Evolutionary conservation across 805 yeast genomes (phyloP).

Genomic region (Ogataea saltuana): DNA sequence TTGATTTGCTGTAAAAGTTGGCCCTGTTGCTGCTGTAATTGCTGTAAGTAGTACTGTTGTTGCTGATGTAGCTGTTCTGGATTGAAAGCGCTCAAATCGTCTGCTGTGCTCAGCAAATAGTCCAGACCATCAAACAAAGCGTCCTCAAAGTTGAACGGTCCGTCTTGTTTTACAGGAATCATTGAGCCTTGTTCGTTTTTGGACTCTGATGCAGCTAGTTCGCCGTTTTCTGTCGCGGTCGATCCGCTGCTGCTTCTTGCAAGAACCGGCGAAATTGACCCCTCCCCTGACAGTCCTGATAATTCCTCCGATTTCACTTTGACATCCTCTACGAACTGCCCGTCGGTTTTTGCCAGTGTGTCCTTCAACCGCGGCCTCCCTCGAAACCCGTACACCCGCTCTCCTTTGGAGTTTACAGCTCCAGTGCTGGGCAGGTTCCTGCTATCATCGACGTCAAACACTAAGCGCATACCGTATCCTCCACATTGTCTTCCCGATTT

Average conservation of each 20-base stretch:
- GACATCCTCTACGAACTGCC: not conserved
- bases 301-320: too few species aligned
- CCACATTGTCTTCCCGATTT: conserved; percentile 47
- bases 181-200: too few species aligned
- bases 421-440: conserved; percentile 29
- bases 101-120: conserved; percentile 30
- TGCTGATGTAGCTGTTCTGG: conserved; percentile 20
- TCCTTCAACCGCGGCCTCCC: conserved; percentile 44
- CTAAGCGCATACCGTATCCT: conserved; percentile 49
- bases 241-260: too few species aligned
- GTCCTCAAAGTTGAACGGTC: conserved; percentile 33
- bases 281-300: not conserved
- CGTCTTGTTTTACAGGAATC: too few species aligned
- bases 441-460: conserved; percentile 52
- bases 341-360: conserved; percentile 25
- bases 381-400: conserved; percentile 41
- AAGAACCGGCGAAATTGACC: too few species aligned
- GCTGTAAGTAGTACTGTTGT: conserved; percentile 20
- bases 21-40: conserved; percentile 23
- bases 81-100: conserved; percentile 18
- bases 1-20: conserved; percentile 18
- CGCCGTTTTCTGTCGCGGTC: too few species aligned
- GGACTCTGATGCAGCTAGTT: too few species aligned
- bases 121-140: conserved; percentile 36
- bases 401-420: conserved; percentile 34